Evolutionary conservation across 225 moss, liverwort and hornwort species (phyloP), one percentile per base, ranked within the genome.

Genomic region (Pseudoscleropodium purum): DNA sequence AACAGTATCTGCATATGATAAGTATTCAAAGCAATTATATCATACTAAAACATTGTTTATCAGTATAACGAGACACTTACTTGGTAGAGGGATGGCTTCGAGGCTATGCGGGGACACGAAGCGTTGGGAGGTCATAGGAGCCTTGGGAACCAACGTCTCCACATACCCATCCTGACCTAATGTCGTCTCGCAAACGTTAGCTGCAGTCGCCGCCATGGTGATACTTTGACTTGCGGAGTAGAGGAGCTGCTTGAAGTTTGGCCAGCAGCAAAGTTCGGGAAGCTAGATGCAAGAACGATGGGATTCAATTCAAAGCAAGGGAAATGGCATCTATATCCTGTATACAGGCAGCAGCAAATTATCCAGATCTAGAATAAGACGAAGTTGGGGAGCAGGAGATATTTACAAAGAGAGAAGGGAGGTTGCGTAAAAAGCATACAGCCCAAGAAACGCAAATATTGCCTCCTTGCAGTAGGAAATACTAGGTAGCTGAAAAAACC

Each of bases 91-190:
- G 31, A 84, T 88, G 79, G 68, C 49, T 31, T 88, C 88, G 52
- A 91, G 77, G 23, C 73, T 78, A 66, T 60, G 52, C 45, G 85
- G 83, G 65, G 78, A 86, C 39, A 93, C 84, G 41, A 88, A 78
- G 77, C 43, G 74, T 57, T 91, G 29, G 61, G 85, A 91, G 37
- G 86, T 91, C 20, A 86, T 59, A 6, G 86, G 79, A 5, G 91
- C 89, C 63, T 56, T 49, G 37, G 87, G 88, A 18, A 90, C 90
- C 76, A 91, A 79, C 18, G 86, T 91, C 80, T 86, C 88, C 74
- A 88, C 82, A 59, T 75, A 30, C 51, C 85, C 87, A 45, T 84
- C 61, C 66, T 60, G 60, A 74, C 33, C 33, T 64, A 83, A 36
- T 21, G 84, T 36, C 83, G 52, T 84, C 67, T 83, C 52, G 66